These are phyloP conservation scores for Penicillium frequentans DNA, from an alignment of 2,329 filamentous ascomycete genomes.

Conservation along the genomic window DNA sequence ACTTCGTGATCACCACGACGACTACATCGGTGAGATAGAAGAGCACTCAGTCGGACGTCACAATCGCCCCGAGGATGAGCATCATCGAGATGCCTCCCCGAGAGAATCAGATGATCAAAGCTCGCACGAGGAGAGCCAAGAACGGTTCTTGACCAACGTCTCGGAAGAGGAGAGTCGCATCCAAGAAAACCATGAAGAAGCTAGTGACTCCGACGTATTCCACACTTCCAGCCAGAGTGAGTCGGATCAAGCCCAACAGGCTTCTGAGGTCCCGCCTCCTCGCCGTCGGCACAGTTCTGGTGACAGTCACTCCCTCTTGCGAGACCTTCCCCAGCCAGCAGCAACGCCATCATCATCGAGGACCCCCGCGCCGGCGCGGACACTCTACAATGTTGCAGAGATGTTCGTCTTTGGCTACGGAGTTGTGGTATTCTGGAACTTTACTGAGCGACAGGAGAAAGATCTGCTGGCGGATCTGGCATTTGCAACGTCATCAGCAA, in stretches of 20 bases:
- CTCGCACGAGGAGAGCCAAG: slow-evolving; percentile 5
- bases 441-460: slow-evolving; percentile 92
- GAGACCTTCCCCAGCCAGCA: slow-evolving; percentile 44
- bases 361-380: slow-evolving; percentile 61
- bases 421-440: slow-evolving; percentile 98
- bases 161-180: slow-evolving; percentile 14
- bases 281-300: slow-evolving; percentile 24
- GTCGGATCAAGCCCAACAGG: slow-evolving; percentile 3
- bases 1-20: slow-evolving; percentile 82
- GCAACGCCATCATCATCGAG: slow-evolving; percentile 28
- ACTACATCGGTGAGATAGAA: slow-evolving; percentile 72
- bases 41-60: slow-evolving; percentile 46
- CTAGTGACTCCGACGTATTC: neutral
- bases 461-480: slow-evolving; percentile 93
- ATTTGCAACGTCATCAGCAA: slow-evolving; percentile 61
- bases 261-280: slow-evolving; percentile 13
- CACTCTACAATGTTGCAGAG: slow-evolving; percentile 70
- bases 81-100: slow-evolving; percentile 21
- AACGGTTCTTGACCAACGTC: slow-evolving; percentile 13
- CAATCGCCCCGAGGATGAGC: slow-evolving; percentile 31
- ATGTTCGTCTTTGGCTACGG: slow-evolving; percentile 98
- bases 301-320: slow-evolving; percentile 20
- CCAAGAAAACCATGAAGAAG: slow-evolving; percentile 2
- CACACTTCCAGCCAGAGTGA: neutral
- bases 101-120: slow-evolving; percentile 9